A percentile compares a stretch with the other conserved stretches of the same genome.
Evolutionary conservation across 371 early-diverging fungal genomes (phyloP).

Genomic region (Synchytrium microbalum): DNA sequence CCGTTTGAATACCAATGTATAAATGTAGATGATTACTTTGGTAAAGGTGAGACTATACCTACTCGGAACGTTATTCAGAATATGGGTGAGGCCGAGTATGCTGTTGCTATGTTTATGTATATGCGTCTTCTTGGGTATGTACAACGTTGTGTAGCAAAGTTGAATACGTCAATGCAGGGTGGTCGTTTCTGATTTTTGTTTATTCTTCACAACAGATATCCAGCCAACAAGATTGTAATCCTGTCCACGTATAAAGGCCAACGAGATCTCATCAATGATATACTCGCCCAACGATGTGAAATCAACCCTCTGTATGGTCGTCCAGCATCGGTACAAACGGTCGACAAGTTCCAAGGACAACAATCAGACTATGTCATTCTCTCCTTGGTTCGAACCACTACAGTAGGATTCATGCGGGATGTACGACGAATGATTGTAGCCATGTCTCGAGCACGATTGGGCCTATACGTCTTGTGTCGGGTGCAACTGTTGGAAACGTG

Average conservation of each 20-base stretch:
- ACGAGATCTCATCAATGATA: conserved; percentile 80
- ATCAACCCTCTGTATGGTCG: conserved; percentile 70
- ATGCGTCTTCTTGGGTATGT: conserved; percentile 79
- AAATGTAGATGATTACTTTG: conserved; percentile 66
- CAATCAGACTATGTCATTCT: conserved; percentile 89
- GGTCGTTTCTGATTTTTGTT: conserved; percentile 3
- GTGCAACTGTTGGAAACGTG: conserved; percentile 63
- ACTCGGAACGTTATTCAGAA: conserved; percentile 61
- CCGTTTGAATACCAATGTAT: conserved; percentile 73
- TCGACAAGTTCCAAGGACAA: conserved; percentile 93
- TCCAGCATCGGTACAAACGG: conserved; percentile 69
- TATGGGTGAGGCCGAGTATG: conserved; percentile 93
- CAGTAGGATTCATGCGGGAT: conserved; percentile 78
- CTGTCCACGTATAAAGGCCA: conserved; percentile 96
- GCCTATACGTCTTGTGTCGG: conserved; percentile 85
- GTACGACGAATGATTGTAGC: conserved; percentile 82
- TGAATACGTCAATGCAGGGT: neutral
- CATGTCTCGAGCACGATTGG: conserved; percentile 84
- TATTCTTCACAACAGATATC: conserved; percentile 47
- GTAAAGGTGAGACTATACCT: conserved; percentile 71
- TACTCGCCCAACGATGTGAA: conserved; percentile 70
- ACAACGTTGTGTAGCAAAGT: no score
- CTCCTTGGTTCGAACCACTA: conserved; percentile 85
- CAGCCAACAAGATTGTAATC: conserved; percentile 76
- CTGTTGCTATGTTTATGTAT: conserved; percentile 89